These are phyloP conservation scores for Medicago ruthenica DNA, from an alignment of 306 rosid species.

Conservation along the genomic window DNA sequence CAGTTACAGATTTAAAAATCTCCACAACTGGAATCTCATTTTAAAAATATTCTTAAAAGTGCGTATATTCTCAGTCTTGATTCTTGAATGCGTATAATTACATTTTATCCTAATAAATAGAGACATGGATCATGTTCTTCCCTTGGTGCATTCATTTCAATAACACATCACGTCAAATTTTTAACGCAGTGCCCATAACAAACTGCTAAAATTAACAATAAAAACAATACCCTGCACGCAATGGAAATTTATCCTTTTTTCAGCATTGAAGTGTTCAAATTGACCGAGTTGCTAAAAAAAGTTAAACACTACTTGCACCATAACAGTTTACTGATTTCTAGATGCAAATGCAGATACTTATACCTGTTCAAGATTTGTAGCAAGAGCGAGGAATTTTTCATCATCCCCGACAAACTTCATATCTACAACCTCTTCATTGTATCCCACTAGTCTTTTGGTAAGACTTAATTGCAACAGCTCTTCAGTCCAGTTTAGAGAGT, in stretches of 20 bases:
- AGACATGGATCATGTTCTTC: not conserved
- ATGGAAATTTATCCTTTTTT: not conserved
- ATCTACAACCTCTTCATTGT: slow-evolving; percentile 92
- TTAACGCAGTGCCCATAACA: not conserved
- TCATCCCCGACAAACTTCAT: slow-evolving; percentile 91
- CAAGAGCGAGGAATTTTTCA: slow-evolving; percentile 84
- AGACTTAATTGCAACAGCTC: slow-evolving; percentile 56
- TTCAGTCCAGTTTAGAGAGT: slow-evolving; percentile 63
- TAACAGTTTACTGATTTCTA: slow-evolving; percentile 26
- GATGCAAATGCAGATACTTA: slow-evolving; percentile 15
- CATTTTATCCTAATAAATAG: slow-evolving; percentile 1
- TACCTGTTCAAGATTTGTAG: slow-evolving; percentile 98
- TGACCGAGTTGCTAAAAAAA: slow-evolving; percentile 19
- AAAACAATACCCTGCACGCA: not conserved
- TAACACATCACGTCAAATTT: not conserved
- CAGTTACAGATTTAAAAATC: slow-evolving; percentile 4
- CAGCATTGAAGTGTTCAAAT: slow-evolving; percentile 25
- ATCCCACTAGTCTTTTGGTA: slow-evolving; percentile 85
- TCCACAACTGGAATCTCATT: not conserved
- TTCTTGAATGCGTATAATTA: not conserved
- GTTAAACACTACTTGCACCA: not conserved
- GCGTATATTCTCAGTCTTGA: not conserved
- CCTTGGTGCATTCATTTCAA: slow-evolving; percentile 1
- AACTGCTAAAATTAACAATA: not conserved
- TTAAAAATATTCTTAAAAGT: not conserved